Conservation (phyloP, 257 asterid genomes). For the Lycium barbarum region DNA sequence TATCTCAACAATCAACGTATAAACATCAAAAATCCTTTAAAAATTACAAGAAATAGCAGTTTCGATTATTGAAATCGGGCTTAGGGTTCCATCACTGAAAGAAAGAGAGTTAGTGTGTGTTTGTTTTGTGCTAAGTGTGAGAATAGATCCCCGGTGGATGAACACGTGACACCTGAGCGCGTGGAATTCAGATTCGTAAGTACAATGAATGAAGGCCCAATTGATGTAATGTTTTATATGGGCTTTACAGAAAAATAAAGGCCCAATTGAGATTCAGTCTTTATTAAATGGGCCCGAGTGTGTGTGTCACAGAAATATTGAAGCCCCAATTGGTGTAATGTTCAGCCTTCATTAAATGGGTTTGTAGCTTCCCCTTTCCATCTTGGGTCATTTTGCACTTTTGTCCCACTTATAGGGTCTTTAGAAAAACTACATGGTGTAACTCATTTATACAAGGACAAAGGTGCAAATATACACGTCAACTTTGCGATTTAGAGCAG, state of each 20-base stretch:
- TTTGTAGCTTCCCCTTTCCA: too few species aligned
- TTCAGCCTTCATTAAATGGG: too few species aligned
- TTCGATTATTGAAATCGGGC: neutral
- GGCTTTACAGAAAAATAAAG: neutral
- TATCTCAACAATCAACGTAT: slow-evolving; percentile 26
- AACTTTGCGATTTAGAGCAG: too few species aligned
- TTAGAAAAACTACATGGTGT: too few species aligned
- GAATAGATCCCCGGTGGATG: neutral
- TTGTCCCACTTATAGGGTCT: too few species aligned
- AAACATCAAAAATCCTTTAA: neutral
- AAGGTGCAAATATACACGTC: too few species aligned
- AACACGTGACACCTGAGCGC: neutral
- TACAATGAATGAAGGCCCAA: neutral
- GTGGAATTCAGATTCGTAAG: neutral
- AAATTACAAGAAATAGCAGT: neutral
- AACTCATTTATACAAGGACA: too few species aligned
- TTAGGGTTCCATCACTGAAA: slow-evolving; percentile 9
- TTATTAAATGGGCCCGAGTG: too few species aligned
- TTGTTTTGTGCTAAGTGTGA: neutral
- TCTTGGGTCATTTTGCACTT: too few species aligned
- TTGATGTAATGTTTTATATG: neutral
- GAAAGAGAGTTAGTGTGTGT: neutral
- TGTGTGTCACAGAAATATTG: too few species aligned
- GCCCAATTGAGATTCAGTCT: neutral
- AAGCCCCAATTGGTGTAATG: too few species aligned